Conservation (phyloP, 306 rosid species). For the Biancaea sappan region DNA sequence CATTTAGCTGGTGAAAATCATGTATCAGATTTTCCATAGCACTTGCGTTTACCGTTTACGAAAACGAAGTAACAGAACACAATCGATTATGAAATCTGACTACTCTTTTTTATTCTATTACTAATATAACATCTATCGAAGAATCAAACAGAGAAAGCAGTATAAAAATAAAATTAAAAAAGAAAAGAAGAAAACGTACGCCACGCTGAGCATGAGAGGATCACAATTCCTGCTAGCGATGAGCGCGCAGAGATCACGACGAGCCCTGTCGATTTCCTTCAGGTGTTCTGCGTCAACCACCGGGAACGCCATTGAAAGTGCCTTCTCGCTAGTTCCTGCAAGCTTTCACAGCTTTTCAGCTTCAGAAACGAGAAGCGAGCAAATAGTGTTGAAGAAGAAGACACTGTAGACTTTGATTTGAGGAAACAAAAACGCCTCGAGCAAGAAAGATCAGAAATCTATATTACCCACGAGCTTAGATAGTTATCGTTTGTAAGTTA, state of each 20-base stretch:
- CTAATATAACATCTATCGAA: neutral
- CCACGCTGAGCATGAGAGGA: slow-evolving; percentile 87
- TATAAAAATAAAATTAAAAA: too few relatives aligned
- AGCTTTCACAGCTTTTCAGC: neutral
- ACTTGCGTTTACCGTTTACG: slow-evolving; percentile 23
- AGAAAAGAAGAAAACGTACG: slow-evolving; percentile 53
- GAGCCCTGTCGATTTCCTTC: slow-evolving; percentile 74
- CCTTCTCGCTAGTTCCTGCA: neutral
- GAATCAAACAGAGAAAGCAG: slow-evolving; percentile 3
- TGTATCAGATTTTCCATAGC: neutral
- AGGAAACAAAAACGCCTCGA: neutral
- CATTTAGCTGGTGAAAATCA: neutral
- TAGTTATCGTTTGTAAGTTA: too few relatives aligned
- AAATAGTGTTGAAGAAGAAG: neutral
- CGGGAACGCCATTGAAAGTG: slow-evolving; percentile 59
- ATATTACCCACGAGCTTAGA: too few relatives aligned
- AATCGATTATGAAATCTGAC: neutral
- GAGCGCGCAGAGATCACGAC: slow-evolving; percentile 83
- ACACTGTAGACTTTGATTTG: neutral
- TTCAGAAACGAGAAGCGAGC: neutral
- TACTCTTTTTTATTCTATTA: neutral
- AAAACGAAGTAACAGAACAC: neutral
- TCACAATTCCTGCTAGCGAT: slow-evolving; percentile 78
- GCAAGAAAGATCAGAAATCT: neutral
- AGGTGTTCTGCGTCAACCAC: slow-evolving; percentile 71